A percentile compares a stretch with the other conserved stretches of the same genome.
phyloP scores from a whole-genome alignment of 2,329 filamentous ascomycete genomes.

The Sporothrix pallida region DNA sequence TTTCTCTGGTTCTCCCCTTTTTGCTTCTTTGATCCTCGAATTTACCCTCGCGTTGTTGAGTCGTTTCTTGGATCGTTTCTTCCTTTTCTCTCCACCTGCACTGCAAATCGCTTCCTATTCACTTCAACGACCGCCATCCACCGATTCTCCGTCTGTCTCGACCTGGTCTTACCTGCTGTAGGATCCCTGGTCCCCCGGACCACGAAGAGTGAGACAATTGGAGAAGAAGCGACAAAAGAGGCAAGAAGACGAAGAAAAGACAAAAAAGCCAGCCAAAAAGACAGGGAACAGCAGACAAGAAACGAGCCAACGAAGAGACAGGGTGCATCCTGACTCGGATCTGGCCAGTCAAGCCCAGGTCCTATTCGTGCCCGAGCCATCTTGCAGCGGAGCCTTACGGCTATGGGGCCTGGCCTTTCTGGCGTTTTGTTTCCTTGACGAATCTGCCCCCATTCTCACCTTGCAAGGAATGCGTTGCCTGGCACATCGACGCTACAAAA shows the following conservation, averaged over 20 bases:
- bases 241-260: not conserved
- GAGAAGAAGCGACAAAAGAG: constrained; percentile 23
- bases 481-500: not conserved
- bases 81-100: not conserved
- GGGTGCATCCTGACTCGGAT: constrained; percentile 23
- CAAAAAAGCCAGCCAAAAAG: constrained; percentile 2
- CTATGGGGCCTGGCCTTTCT: not conserved
- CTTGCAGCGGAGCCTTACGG: constrained; percentile 3
- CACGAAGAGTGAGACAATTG: constrained; percentile 23
- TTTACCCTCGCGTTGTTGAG: constrained; percentile 1
- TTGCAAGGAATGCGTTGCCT: constrained; percentile 30
- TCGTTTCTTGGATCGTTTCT: not conserved
- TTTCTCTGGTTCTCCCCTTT: not conserved
- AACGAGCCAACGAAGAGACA: not conserved
- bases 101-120: constrained; percentile 13
- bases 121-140: constrained; percentile 3
- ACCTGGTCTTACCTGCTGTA: constrained; percentile 23
- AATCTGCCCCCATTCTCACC: not conserved
- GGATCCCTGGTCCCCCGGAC: constrained; percentile 25
- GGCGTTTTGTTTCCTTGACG: constrained; percentile 15
- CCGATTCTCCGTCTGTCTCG: constrained; percentile 6
- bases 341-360: constrained; percentile 6
- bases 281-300: constrained; percentile 20
- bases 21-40: not conserved
- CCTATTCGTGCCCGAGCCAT: constrained; percentile 16